These are phyloP conservation scores for Dendrocalamus sinicus DNA, from an alignment of 176 grass and related monocot species.

Conservation along the genomic window DNA sequence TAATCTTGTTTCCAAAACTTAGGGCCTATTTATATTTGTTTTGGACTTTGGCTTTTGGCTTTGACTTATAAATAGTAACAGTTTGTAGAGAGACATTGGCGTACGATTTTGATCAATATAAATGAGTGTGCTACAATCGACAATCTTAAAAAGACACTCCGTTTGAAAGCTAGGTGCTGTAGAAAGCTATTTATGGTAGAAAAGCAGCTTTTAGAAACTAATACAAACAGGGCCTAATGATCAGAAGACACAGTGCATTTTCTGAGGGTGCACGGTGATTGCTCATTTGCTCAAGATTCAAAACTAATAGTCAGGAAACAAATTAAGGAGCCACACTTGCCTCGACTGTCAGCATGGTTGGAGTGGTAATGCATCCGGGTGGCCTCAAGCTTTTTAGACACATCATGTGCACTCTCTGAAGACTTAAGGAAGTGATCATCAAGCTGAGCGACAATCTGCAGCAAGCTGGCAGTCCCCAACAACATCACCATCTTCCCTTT, in stretches of 20 bases:
- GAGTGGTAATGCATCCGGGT: slow-evolving; percentile 95
- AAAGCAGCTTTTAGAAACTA: too few species aligned
- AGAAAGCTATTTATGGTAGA: too few species aligned
- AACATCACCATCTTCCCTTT: slow-evolving; percentile 58
- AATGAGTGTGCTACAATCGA: too few species aligned
- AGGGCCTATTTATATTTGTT: too few species aligned
- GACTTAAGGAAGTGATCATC: slow-evolving; percentile 84
- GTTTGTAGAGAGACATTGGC: too few species aligned
- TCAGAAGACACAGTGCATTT: neutral
- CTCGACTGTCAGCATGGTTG: slow-evolving; percentile 90
- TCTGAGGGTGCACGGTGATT: neutral
- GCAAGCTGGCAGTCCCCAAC: slow-evolving; percentile 48
- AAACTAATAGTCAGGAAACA: slow-evolving; percentile 22
- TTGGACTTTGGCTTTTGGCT: too few species aligned
- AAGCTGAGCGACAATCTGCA: slow-evolving; percentile 64
- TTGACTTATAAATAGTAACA: too few species aligned
- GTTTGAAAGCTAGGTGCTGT: too few species aligned
- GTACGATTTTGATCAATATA: too few species aligned
- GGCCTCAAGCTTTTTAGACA: slow-evolving; percentile 89
- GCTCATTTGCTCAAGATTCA: slow-evolving; percentile 23
- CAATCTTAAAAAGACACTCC: too few species aligned
- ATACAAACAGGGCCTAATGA: too few species aligned
- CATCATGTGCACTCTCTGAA: slow-evolving; percentile 81
- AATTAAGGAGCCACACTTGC: slow-evolving; percentile 48
- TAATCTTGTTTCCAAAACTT: slow-evolving; percentile 15